Conservation (phyloP, 1,139 yeast genomes). For the Candida tropicalis region DNA sequence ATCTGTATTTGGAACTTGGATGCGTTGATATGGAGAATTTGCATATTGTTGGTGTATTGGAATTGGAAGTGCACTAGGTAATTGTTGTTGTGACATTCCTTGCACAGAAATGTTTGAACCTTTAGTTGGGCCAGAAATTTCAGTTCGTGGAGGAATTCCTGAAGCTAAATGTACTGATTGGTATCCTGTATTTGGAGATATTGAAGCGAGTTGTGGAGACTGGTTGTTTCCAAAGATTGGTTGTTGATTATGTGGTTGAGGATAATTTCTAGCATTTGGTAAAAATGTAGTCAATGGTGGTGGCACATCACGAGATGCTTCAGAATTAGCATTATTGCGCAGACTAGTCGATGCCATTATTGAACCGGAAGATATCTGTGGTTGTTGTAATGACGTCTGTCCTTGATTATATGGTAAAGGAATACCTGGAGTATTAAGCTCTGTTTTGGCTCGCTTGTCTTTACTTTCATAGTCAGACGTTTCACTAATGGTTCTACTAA, state of each 20-base stretch:
- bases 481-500: constrained; percentile 9
- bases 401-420: neutral
- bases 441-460: constrained; percentile 6
- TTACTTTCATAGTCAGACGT: constrained; percentile 14
- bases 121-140: neutral
- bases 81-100: neutral
- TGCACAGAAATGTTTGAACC: neutral
- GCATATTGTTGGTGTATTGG: neutral
- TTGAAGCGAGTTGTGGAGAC: neutral
- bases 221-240: neutral
- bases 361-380: neutral
- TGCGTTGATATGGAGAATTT: neutral
- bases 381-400: neutral
- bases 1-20: neutral
- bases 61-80: neutral
- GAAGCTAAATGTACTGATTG: neutral
- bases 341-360: neutral
- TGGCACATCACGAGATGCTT: neutral
- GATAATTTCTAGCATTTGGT: neutral
- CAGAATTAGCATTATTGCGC: neutral
- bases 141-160: neutral
- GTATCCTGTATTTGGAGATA: neutral
- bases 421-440: neutral
- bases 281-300: neutral
- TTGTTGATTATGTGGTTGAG: neutral